phyloP scores from a whole-genome alignment of 352 stramenopile genomes.

The Pythium sukuiense region DNA sequence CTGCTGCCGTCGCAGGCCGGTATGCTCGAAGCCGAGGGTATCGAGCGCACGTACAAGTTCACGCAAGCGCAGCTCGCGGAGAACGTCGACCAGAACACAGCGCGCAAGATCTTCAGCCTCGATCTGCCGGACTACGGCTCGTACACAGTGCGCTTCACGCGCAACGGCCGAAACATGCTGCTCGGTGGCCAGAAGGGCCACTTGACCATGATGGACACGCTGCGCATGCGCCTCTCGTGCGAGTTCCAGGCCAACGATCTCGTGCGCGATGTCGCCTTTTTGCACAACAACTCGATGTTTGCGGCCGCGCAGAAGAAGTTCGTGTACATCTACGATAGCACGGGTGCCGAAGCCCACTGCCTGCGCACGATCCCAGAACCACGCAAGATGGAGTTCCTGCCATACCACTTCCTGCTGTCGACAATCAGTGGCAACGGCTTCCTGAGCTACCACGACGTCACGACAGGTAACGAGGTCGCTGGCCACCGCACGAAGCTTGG shows the following conservation, averaged over 20 bases:
- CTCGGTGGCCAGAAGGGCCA: slow-evolving; percentile 94
- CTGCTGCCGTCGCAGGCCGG: slow-evolving; percentile 85
- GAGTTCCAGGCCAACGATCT: slow-evolving; percentile 95
- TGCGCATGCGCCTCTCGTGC: slow-evolving; percentile 89
- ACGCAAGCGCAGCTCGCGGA: slow-evolving; percentile 87
- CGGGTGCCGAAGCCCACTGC: slow-evolving; percentile 96
- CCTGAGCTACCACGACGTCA: slow-evolving; percentile 97
- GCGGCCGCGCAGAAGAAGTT: slow-evolving; percentile 97
- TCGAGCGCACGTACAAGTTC: slow-evolving; percentile 97
- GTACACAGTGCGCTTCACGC: slow-evolving; percentile 94
- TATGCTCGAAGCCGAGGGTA: slow-evolving; percentile 93
- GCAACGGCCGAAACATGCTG: slow-evolving; percentile 94
- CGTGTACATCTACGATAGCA: slow-evolving; percentile 97
- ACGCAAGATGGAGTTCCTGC: slow-evolving; percentile 95
- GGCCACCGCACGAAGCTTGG: slow-evolving; percentile 93
- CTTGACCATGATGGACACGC: slow-evolving; percentile 93
- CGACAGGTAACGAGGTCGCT: slow-evolving; percentile 91
- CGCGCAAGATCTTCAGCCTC: slow-evolving; percentile 95
- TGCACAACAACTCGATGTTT: slow-evolving; percentile 98
- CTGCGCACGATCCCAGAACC: slow-evolving; percentile 93
- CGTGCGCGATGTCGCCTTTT: slow-evolving; percentile 94
- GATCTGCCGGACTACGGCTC: slow-evolving; percentile 91
- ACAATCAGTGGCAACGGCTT: slow-evolving; percentile 89
- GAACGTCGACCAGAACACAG: slow-evolving; percentile 93
- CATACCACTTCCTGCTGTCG: slow-evolving; percentile 98